phyloP scores from a whole-genome alignment of 352 stramenopile genomes.

The Phytophthora kernoviae region DNA sequence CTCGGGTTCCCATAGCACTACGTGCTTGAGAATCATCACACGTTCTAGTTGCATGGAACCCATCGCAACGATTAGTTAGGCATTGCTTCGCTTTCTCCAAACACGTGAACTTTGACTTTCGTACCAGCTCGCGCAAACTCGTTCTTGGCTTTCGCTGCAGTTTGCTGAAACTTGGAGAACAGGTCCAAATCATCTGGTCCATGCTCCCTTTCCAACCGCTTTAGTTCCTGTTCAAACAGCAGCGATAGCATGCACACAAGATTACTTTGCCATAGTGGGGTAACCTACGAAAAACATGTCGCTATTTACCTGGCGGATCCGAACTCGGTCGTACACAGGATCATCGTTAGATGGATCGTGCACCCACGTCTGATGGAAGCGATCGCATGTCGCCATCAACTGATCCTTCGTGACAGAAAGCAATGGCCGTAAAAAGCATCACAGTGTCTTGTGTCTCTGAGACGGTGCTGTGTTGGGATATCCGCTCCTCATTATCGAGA shows the following conservation, averaged over 20 bases:
- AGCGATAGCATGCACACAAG: neutral
- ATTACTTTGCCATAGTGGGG: neutral
- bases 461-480: neutral
- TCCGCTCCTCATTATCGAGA: conserved; percentile 3
- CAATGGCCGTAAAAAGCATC: conserved; percentile 63
- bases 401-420: conserved; percentile 61
- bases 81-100: neutral
- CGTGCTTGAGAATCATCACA: conserved; percentile 52
- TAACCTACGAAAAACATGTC: conserved; percentile 3
- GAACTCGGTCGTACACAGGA: conserved; percentile 76
- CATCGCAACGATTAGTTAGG: conserved; percentile 10
- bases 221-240: conserved; percentile 44
- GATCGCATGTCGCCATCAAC: conserved; percentile 70
- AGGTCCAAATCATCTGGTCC: conserved; percentile 44
- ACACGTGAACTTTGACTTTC: neutral
- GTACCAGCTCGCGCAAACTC: conserved; percentile 52
- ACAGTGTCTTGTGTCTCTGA: conserved; percentile 15
- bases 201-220: conserved; percentile 44
- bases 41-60: conserved; percentile 38
- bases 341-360: conserved; percentile 87
- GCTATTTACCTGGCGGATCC: conserved; percentile 71
- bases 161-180: conserved; percentile 54
- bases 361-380: conserved; percentile 77
- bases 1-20: conserved; percentile 19
- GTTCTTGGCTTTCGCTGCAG: conserved; percentile 49